phyloP scores from a whole-genome alignment of 179 eudicot species.

The Sideroxylon spinosum region DNA sequence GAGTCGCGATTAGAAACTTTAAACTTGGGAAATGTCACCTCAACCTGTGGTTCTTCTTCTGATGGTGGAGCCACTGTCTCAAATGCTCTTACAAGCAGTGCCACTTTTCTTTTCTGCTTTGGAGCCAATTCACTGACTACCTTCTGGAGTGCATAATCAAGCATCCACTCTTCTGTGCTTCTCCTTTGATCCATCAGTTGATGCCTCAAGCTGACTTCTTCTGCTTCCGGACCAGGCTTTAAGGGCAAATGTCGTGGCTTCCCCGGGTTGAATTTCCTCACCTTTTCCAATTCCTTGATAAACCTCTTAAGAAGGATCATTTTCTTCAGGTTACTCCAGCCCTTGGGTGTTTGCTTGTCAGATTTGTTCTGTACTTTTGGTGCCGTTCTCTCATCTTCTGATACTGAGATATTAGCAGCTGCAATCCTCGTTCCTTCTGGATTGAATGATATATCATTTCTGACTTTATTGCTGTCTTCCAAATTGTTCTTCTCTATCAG shows the following conservation, averaged over 20 bases:
- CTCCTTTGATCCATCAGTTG: slow-evolving; percentile 42
- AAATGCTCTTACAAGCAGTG: slow-evolving; percentile 68
- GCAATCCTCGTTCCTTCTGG: background rate
- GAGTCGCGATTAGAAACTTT: slow-evolving; percentile 8
- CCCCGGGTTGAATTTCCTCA: slow-evolving; percentile 36
- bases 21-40: slow-evolving; percentile 16
- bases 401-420: background rate
- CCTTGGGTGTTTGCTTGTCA: slow-evolving; percentile 48
- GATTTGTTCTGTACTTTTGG: slow-evolving; percentile 23
- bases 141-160: slow-evolving; percentile 67
- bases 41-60: slow-evolving; percentile 32
- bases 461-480: slow-evolving; percentile 11
- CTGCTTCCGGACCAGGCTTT: slow-evolving; percentile 35
- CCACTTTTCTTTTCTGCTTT: slow-evolving; percentile 71
- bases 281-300: slow-evolving; percentile 62
- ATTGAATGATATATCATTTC: slow-evolving; percentile 13
- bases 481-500: slow-evolving; percentile 16
- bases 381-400: slow-evolving; percentile 23
- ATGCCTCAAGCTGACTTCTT: slow-evolving; percentile 42
- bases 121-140: slow-evolving; percentile 65
- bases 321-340: slow-evolving; percentile 65
- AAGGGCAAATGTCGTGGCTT: slow-evolving; percentile 30
- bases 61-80: slow-evolving; percentile 50
- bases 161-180: slow-evolving; percentile 68
- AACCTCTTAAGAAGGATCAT: slow-evolving; percentile 60